Percentiles rank a stretch among this genome's conserved stretches.
Conservation (phyloP, 345 rosid species). For the Capsella bursapastoris region DNA sequence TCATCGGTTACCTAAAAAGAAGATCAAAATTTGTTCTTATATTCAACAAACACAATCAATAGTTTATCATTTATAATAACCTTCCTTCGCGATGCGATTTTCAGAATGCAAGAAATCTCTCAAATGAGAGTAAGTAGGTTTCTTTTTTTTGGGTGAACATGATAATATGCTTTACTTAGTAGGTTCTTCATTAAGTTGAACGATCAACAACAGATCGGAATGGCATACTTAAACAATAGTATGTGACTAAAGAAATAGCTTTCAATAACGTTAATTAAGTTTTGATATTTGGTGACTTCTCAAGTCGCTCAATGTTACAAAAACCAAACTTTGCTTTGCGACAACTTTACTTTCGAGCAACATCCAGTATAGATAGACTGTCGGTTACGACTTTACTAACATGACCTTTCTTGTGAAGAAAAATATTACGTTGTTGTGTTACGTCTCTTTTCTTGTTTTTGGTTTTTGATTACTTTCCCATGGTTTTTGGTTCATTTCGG, state of each 20-base stretch:
- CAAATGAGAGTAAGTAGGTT: neutral
- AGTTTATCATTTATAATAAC: neutral
- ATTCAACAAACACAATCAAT: slow-evolving; percentile 7
- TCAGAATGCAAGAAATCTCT: neutral
- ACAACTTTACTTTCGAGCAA: slow-evolving; percentile 21
- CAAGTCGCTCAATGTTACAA: neutral
- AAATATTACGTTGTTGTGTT: no score
- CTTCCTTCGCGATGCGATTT: neutral
- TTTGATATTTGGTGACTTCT: slow-evolving; percentile 8
- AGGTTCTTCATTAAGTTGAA: neutral
- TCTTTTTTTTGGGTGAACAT: no score
- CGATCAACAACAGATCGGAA: neutral
- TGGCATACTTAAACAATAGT: neutral
- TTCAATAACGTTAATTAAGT: neutral
- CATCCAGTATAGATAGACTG: slow-evolving; percentile 12
- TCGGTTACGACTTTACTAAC: neutral
- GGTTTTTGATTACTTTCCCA: neutral
- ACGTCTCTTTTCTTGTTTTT: neutral
- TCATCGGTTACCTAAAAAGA: neutral
- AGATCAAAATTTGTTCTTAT: neutral
- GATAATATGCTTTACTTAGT: neutral
- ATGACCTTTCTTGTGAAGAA: no score
- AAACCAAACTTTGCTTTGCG: slow-evolving; percentile 17
- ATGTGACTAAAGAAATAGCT: neutral
- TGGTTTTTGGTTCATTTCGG: neutral